Evolutionary conservation across 176 grass and related monocot species (phyloP), one percentile per base, ranked within the genome.

Genomic region (Hordeum vulgare): DNA sequence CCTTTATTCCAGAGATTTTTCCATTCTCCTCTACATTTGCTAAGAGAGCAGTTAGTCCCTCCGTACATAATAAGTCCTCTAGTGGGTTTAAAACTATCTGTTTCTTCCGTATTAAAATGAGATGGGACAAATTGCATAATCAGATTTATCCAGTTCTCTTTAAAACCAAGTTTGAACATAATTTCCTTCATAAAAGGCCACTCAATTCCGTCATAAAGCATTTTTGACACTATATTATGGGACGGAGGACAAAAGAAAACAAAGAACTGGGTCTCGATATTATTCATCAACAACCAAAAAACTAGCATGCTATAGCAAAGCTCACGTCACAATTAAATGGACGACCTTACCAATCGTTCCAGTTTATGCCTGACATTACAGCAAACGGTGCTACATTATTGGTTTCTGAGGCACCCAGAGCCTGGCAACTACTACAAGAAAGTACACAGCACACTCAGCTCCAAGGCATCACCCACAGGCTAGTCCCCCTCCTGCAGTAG

Each of bases 341-440:
- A 59, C 61, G 35, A 18, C 29, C 28, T 77, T 4, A 49, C n/a
- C 57, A 54, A 40, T 80, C 15, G 9, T 9, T 54, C 84, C 40
- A 42, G 57, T 23, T 24, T 42, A 64, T 18, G 9, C 31, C 28
- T 20, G 64, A 14, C 11, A 1, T 82, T 72, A 65, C 2, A 86
- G 14, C n/a, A 37, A 60, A 53, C 75, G 35, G 4, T 14, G 83
- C 7, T 33, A 60, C 57, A 80, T 75, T 70, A 78, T 74, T 90
- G 51, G 74, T 83, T 83, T 61, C 61, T 41, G 24, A 63, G 49
- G 84, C 24, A 9, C 18, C 51, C 29, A 51, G 40, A 79, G 18
- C 67, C 20, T 47, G 71, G 49, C 60, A 81, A 67, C 73, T 86
- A 75, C 73, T 86, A 82, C 15, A 59, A 23, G 8, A 24, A 81